Evolutionary conservation across 139 green algal species (phyloP).

Genomic region (Picochlorum sp.): DNA sequence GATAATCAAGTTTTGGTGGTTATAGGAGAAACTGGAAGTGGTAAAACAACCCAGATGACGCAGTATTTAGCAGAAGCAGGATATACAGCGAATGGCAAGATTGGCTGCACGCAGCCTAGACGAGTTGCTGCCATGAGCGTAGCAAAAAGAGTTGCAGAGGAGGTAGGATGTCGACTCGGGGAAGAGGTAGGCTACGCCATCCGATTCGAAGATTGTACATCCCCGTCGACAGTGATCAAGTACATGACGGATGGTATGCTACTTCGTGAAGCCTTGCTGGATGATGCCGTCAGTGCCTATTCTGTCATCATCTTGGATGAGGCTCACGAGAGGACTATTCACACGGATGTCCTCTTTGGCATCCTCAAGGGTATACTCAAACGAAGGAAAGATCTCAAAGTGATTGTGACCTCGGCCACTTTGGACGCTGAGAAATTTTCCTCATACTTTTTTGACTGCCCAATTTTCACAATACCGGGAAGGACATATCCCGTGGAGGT

Average conservation of each 20-base stretch:
- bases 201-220: slow-evolving; percentile 94
- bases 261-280: slow-evolving; percentile 84
- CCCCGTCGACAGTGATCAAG: slow-evolving; percentile 85
- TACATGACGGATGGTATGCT: slow-evolving; percentile 98
- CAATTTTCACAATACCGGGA: slow-evolving; percentile 79
- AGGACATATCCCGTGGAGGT: slow-evolving; percentile 78
- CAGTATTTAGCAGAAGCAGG: slow-evolving; percentile 92
- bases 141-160: slow-evolving; percentile 92
- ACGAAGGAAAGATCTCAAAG: slow-evolving; percentile 47
- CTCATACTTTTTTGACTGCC: slow-evolving; percentile 89
- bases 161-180: slow-evolving; percentile 75
- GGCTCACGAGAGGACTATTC: slow-evolving; percentile 94
- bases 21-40: slow-evolving; percentile 85
- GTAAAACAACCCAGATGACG: slow-evolving; percentile 98
- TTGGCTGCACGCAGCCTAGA: slow-evolving; percentile 90
- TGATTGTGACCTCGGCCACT: slow-evolving; percentile 89
- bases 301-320: slow-evolving; percentile 93
- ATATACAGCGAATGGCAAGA: slow-evolving; percentile 63
- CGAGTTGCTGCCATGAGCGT: slow-evolving; percentile 93
- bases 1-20: slow-evolving; percentile 86
- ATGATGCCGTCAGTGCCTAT: slow-evolving; percentile 67
- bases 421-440: slow-evolving; percentile 95
- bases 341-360: slow-evolving; percentile 98
- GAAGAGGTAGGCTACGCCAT: slow-evolving; percentile 95
- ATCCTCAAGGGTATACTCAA: slow-evolving; percentile 75